Evolutionary conservation across 2,329 filamentous ascomycete species (phyloP).

Genomic region (Cladosporium sp.): DNA sequence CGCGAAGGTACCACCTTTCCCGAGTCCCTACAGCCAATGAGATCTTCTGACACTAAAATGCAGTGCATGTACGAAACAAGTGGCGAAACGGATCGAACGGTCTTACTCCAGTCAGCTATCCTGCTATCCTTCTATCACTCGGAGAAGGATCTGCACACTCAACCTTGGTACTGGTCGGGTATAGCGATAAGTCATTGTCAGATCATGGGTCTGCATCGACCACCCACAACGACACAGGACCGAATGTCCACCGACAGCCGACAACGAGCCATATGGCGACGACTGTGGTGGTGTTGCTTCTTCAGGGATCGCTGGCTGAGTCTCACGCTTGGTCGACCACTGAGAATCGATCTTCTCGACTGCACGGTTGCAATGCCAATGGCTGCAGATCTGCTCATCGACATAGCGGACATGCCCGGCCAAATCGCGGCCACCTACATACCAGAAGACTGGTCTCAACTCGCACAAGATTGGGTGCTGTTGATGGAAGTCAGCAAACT

Average conservation of each 20-base stretch:
- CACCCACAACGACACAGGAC: constrained; percentile 16
- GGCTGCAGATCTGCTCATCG: constrained; percentile 18
- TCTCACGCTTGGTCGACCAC: constrained; percentile 22
- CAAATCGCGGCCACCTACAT: constrained; percentile 20
- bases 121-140: constrained; percentile 24
- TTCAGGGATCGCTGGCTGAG: constrained; percentile 25
- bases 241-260: constrained; percentile 1
- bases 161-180: constrained; percentile 27
- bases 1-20: constrained; percentile 6
- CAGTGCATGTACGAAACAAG: constrained; percentile 24
- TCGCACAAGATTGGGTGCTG: constrained; percentile 22
- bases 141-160: constrained; percentile 23
- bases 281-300: constrained; percentile 26
- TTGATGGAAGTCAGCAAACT: constrained; percentile 22
- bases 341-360: constrained; percentile 23
- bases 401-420: constrained; percentile 20
- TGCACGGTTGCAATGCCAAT: constrained; percentile 24
- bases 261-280: constrained; percentile 19
- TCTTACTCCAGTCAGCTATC: constrained; percentile 23
- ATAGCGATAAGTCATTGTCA: constrained; percentile 24
- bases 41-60: background rate
- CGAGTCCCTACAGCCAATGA: background rate
- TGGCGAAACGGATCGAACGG: constrained; percentile 22
- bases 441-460: constrained; percentile 16
- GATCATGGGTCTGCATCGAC: constrained; percentile 23